Conservation (phyloP, 108 stramenopile genomes). For the Skeletonema marinoi region DNA sequence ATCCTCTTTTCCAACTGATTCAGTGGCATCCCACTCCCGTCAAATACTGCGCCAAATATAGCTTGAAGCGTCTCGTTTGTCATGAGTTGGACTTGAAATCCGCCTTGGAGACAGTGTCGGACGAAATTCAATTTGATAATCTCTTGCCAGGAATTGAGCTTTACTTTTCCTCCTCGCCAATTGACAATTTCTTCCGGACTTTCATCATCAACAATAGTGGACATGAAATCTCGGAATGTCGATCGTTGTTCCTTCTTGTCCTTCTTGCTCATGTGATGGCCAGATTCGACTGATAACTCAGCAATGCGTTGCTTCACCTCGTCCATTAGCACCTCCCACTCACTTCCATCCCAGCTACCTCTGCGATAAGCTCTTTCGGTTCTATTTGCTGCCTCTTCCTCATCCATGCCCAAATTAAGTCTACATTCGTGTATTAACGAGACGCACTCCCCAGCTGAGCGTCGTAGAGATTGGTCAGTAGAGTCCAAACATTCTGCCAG, state of each 20-base stretch:
- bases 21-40: constrained; percentile 27
- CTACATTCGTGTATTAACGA: constrained; percentile 80
- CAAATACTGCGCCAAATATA: constrained; percentile 72
- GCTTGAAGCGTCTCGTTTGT: constrained; percentile 77
- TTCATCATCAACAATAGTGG: constrained; percentile 84
- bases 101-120: constrained; percentile 83
- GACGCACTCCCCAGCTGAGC: constrained; percentile 81
- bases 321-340: constrained; percentile 79
- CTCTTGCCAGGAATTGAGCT: constrained; percentile 69
- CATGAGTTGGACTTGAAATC: constrained; percentile 81
- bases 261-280: constrained; percentile 80
- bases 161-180: constrained; percentile 71
- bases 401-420: constrained; percentile 60
- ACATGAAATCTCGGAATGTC: constrained; percentile 80
- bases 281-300: constrained; percentile 70
- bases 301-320: constrained; percentile 78
- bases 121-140: constrained; percentile 82
- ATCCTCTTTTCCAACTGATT: constrained; percentile 83
- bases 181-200: constrained; percentile 53
- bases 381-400: constrained; percentile 52
- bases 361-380: constrained; percentile 58
- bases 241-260: constrained; percentile 80
- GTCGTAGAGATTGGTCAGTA: constrained; percentile 45
- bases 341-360: constrained; percentile 84
- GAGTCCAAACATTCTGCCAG: constrained; percentile 66